A percentile compares a stretch with the other conserved stretches of the same genome.
These are phyloP conservation scores for Argentina anserina DNA, from an alignment of 306 rosid species.

Conservation along the genomic window DNA sequence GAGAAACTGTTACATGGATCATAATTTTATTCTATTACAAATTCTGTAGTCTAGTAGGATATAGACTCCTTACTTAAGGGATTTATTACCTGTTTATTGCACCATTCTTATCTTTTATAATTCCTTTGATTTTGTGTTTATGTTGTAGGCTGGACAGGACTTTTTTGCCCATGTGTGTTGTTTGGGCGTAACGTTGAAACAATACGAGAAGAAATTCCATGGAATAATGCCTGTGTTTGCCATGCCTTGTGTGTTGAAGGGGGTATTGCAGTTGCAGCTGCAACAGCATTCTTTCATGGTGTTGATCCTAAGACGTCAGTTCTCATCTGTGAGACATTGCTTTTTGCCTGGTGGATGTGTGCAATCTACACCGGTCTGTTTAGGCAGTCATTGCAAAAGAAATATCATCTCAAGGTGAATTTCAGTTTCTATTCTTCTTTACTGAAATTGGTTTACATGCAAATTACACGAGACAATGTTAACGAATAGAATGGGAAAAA, in stretches of 20 bases:
- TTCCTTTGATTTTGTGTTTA: not conserved
- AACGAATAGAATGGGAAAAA: not conserved
- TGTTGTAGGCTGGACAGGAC: conserved; percentile 59
- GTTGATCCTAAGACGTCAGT: conserved; percentile 59
- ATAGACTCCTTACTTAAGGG: not conserved
- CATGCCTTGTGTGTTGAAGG: conserved; percentile 71
- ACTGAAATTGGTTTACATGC: not conserved
- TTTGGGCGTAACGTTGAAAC: conserved; percentile 64
- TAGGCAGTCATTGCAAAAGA: conserved; percentile 63
- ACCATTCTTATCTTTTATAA: not conserved
- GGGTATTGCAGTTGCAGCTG: conserved; percentile 54
- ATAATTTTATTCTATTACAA: not conserved
- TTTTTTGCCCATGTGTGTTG: conserved; percentile 70
- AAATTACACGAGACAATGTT: not conserved
- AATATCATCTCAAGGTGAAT: conserved; percentile 60
- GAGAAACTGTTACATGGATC: not conserved
- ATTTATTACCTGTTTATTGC: not conserved
- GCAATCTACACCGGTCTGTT: conserved; percentile 70
- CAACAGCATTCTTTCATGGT: conserved; percentile 47
- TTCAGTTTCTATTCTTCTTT: not conserved
- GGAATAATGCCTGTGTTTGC: conserved; percentile 60
- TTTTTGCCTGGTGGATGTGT: conserved; percentile 84
- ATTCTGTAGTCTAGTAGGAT: conserved; percentile 1
- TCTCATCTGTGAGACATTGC: conserved; percentile 56
- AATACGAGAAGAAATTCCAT: conserved; percentile 50